phyloP scores from a whole-genome alignment of 2,329 filamentous ascomycete genomes.

The Claviceps sp. region DNA sequence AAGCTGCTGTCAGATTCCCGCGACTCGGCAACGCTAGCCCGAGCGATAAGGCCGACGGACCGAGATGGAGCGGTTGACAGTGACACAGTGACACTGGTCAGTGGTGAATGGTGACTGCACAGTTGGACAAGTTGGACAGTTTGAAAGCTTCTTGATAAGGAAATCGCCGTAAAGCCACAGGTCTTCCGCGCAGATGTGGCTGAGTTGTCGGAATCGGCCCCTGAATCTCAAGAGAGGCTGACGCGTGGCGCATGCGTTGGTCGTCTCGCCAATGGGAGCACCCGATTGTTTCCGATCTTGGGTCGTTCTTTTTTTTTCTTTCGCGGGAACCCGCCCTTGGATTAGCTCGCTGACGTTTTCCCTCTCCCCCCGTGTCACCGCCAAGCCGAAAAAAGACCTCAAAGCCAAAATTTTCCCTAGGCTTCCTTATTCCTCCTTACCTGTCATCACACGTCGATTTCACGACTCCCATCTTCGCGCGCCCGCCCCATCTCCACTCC shows the following conservation, averaged over 20 bases:
- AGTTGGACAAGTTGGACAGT: too few relatives aligned
- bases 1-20: too few relatives aligned
- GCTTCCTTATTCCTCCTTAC: neutral
- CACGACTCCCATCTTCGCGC: neutral
- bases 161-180: neutral
- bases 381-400: constrained; percentile 2
- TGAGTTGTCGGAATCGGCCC: neutral
- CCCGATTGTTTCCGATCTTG: constrained; percentile 6
- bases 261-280: constrained; percentile 4
- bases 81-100: too few relatives aligned
- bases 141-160: too few relatives aligned
- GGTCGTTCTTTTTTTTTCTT: neutral
- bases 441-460: constrained; percentile 1
- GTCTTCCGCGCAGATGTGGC: neutral
- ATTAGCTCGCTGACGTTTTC: neutral
- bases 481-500: constrained; percentile 6
- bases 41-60: too few relatives aligned
- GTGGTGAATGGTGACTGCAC: too few relatives aligned
- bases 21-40: too few relatives aligned
- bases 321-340: neutral
- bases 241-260: neutral
- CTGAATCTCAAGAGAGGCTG: neutral
- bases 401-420: constrained; percentile 1
- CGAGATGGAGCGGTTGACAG: too few relatives aligned
- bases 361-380: neutral